Evolutionary conservation across 805 yeast genomes (phyloP).

Genomic region (Myxozyma udenii): DNA sequence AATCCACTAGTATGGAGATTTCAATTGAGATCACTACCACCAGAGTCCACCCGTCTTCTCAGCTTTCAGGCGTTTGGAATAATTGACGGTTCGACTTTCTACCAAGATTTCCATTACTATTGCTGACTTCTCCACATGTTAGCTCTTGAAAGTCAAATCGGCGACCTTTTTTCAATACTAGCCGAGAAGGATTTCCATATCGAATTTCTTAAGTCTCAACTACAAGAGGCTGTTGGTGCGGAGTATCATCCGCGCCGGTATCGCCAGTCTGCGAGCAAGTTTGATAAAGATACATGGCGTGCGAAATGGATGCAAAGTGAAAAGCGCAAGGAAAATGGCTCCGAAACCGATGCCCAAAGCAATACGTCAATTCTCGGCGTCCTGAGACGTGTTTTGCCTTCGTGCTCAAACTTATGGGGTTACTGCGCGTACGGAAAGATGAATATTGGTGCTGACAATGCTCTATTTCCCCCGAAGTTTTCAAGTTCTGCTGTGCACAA

Average conservation of each 20-base stretch:
- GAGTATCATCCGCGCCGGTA: constrained; percentile 10
- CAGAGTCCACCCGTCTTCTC: background rate
- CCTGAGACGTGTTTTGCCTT: background rate
- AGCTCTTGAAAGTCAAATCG: constrained; percentile 6
- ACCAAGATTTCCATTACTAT: too few relatives aligned
- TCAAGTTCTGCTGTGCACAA: background rate
- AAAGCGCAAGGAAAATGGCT: too few relatives aligned
- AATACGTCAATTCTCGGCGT: constrained; percentile 1
- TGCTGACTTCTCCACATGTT: background rate
- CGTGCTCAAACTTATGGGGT: constrained; percentile 2
- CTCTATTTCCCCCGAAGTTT: background rate
- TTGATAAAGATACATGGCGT: constrained; percentile 9
- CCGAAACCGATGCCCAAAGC: too few relatives aligned
- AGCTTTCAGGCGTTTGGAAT: constrained; percentile 9
- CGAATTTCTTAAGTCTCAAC: constrained; percentile 1
- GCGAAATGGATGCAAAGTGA: constrained; percentile 2
- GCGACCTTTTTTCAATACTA: constrained; percentile 1
- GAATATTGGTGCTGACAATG: background rate
- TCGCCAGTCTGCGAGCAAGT: constrained; percentile 1
- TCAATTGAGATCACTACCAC: background rate
- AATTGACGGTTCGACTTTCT: constrained; percentile 7
- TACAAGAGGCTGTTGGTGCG: constrained; percentile 6
- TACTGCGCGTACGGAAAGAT: background rate
- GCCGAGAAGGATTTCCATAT: constrained; percentile 19
- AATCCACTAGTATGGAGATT: constrained; percentile 15